Evolutionary conservation across 2,329 filamentous ascomycete species (phyloP).

Genomic region (Pseudogymnoascus sp.): DNA sequence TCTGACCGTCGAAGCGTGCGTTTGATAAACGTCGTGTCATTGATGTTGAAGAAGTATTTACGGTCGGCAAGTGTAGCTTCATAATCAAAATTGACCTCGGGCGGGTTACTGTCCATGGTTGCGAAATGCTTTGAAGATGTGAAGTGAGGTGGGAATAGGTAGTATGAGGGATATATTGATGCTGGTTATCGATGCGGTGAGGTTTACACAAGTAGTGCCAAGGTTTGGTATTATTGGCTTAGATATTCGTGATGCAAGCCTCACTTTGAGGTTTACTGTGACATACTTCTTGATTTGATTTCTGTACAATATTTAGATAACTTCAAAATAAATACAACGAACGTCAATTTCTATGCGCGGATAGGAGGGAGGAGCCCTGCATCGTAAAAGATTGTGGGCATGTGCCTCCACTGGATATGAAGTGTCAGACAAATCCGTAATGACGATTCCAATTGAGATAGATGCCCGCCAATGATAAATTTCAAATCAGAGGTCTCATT

Average conservation of each 20-base stretch:
- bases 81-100: neutral
- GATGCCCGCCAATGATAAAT: neutral
- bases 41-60: slow-evolving; percentile 18
- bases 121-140: neutral
- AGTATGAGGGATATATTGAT: neutral
- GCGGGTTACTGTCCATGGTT: neutral
- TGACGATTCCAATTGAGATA: neutral
- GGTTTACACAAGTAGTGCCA: neutral
- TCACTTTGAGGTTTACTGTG: neutral
- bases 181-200: neutral
- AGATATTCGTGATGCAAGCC: neutral
- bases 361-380: neutral
- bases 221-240: neutral
- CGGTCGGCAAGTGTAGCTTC: slow-evolving; percentile 16
- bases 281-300: neutral
- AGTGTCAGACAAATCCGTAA: neutral
- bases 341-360: neutral
- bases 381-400: neutral
- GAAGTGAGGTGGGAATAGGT: neutral
- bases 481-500: neutral
- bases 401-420: neutral
- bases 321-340: neutral
- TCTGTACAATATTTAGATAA: neutral
- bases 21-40: slow-evolving; percentile 16
- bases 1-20: slow-evolving; percentile 18